Conservation (phyloP, 78 protist species). For the Emiliania huxleyi region DNA sequence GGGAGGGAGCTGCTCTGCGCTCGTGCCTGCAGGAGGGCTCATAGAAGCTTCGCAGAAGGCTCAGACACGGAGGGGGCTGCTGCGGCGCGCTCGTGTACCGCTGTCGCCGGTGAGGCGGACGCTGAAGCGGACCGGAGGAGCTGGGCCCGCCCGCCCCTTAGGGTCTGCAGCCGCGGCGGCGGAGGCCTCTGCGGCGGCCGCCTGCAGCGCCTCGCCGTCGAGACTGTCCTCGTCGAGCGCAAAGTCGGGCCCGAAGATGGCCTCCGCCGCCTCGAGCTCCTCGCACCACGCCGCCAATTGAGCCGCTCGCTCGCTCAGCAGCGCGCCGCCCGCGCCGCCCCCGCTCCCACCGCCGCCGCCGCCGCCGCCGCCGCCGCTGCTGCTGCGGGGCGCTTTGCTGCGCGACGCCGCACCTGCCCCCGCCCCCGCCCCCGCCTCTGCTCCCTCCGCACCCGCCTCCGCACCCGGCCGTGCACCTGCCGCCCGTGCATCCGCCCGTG, state of each 20-base stretch:
- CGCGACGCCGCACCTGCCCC: background rate
- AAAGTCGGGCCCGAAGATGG: background rate
- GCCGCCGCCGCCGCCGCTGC: background rate
- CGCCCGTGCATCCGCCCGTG: background rate
- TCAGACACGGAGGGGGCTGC: no score
- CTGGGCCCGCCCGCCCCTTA: no score
- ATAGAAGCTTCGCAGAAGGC: no score
- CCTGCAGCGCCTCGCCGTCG: no score
- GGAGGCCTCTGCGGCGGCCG: no score
- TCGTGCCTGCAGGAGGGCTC: no score
- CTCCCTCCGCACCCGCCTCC: background rate
- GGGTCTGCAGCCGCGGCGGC: no score
- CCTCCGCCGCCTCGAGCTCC: background rate
- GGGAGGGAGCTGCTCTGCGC: no score
- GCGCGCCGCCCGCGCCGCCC: background rate
- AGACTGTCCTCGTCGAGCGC: background rate
- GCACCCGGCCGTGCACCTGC: background rate
- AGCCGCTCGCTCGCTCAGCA: background rate
- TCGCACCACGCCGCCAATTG: background rate
- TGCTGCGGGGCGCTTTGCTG: background rate
- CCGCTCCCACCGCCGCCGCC: background rate
- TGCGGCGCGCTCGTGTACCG: no score
- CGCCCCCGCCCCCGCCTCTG: background rate
- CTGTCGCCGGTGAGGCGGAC: no score
- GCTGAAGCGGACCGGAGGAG: no score